Conservation (phyloP, 192 early-diverging fungal species). For the Coemansia reversa region DNA sequence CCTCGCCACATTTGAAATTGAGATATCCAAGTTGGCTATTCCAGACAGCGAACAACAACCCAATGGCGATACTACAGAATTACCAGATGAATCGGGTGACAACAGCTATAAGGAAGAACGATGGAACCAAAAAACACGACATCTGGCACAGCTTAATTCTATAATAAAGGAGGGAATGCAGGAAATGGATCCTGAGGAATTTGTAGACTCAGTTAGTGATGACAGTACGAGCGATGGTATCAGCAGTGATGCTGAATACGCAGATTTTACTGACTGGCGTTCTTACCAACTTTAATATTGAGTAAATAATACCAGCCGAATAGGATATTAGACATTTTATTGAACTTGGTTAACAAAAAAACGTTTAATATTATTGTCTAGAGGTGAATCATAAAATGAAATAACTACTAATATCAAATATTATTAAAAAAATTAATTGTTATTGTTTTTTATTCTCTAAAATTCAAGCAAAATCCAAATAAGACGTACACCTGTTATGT, state of each 20-base stretch:
- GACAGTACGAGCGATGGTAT: not conserved
- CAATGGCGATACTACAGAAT: not conserved
- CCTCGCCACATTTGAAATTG: slow-evolving; percentile 27
- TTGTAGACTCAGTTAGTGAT: not conserved
- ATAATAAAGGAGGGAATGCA: slow-evolving; percentile 23
- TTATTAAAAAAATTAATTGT: too few species aligned
- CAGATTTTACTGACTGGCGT: slow-evolving; percentile 23
- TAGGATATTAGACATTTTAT: too few species aligned
- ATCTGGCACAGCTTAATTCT: slow-evolving; percentile 13
- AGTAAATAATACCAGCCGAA: too few species aligned
- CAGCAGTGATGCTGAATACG: slow-evolving; percentile 13
- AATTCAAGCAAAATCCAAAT: too few species aligned
- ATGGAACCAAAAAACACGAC: slow-evolving; percentile 16
- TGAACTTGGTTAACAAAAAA: too few species aligned
- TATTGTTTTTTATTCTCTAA: too few species aligned
- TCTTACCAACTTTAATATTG: slow-evolving; percentile 3
- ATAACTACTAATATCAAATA: too few species aligned
- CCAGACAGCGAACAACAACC: too few species aligned
- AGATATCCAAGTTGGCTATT: slow-evolving; percentile 15
- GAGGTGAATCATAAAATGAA: too few species aligned
- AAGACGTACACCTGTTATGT: too few species aligned
- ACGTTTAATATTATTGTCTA: too few species aligned
- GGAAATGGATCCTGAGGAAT: slow-evolving; percentile 16
- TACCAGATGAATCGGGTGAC: not conserved
- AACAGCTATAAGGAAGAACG: slow-evolving; percentile 4